Percentiles rank a stretch among this genome's conserved stretches.
Conservation (phyloP, 352 stramenopile genomes). For the Aphanomyces invadans region DNA sequence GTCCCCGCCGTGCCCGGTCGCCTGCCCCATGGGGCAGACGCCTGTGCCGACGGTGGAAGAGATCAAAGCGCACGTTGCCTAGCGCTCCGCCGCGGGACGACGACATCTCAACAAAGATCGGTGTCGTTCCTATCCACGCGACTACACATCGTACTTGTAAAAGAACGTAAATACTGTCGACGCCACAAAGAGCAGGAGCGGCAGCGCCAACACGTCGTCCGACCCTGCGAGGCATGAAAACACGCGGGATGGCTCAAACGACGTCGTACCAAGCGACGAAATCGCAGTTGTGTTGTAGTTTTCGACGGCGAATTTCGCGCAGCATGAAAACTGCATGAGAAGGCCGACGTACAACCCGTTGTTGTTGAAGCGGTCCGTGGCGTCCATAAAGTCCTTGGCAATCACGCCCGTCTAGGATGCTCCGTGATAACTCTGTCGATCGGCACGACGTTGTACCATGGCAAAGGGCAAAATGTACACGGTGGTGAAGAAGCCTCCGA, state of each 20-base stretch:
- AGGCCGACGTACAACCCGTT: constrained; percentile 72
- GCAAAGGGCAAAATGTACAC: constrained; percentile 67
- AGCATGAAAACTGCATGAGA: constrained; percentile 53
- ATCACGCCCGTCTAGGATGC: constrained; percentile 44
- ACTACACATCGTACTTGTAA: constrained; percentile 19
- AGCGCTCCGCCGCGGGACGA: too few species aligned
- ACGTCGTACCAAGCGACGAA: constrained; percentile 45
- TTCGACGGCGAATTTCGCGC: constrained; percentile 61
- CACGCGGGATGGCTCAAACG: too few species aligned
- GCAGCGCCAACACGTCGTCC: constrained; percentile 49
- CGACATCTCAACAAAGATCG: too few species aligned
- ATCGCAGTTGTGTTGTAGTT: constrained; percentile 64
- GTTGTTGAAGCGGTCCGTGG: constrained; percentile 60
- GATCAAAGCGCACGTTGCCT: too few species aligned
- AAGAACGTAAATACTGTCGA: constrained; percentile 11
- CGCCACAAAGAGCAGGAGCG: constrained; percentile 46
- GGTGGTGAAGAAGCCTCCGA: constrained; percentile 54
- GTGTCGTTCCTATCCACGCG: too few species aligned
- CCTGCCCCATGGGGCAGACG: too few species aligned
- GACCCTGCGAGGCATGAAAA: neutral
- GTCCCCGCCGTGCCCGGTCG: too few species aligned
- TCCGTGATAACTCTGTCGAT: too few species aligned
- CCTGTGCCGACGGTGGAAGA: too few species aligned
- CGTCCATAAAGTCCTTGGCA: constrained; percentile 66
- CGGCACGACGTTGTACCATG: too few species aligned